Base-by-base conservation (phyloP, 2,329 filamentous ascomycete species). In the Fusarium sp. region DNA sequence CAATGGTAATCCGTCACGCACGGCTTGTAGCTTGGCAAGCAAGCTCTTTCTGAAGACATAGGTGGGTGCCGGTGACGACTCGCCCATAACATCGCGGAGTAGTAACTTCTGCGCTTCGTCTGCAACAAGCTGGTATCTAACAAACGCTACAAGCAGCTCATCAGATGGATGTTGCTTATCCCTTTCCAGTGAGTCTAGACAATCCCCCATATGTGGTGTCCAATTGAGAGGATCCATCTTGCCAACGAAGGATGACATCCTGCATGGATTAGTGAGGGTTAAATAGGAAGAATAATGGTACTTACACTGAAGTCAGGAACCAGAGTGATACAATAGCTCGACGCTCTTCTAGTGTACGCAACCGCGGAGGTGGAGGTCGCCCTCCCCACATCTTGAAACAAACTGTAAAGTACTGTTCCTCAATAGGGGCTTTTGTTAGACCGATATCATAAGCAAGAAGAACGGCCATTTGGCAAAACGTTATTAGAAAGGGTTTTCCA, bases 131-230 rank as follows among this genome's bases (percentile, higher is more conserved):
- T 81, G 79, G 10, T 79, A 68, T 25, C 70, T 75, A 22, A 77
- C 53, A 10, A 77, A 65, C 1, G 73, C 48, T 4, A 67, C 70
- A 1, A 89, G 75, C 2, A 84, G 64, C 26, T 77, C 75, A 67
- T 89, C 86, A 2, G 78, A 78, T 0, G 79, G 74, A 24, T 76
- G 76, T 52, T 87, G 82, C 7, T 77, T 77, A 2, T 78, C 73
- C 13, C 78, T 73, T 5, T 77, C 74, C 0, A 89, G 73, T 2
- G 78, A 62, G 5, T 77, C 72, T 1, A 88, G 74, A 32, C 80
- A 84, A 32, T 88, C 84, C 28, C 87, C 85, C 77, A 89, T 81
- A 47, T 86, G 80, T 2, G 80, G 64, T 1, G 81, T 87, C 86
- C 86, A 90, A 3, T 76, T 77, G 44, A 88, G 74, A 2, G 79